These are phyloP conservation scores for Apiospora marii DNA, from an alignment of 2,329 filamentous ascomycete species.

Conservation along the genomic window DNA sequence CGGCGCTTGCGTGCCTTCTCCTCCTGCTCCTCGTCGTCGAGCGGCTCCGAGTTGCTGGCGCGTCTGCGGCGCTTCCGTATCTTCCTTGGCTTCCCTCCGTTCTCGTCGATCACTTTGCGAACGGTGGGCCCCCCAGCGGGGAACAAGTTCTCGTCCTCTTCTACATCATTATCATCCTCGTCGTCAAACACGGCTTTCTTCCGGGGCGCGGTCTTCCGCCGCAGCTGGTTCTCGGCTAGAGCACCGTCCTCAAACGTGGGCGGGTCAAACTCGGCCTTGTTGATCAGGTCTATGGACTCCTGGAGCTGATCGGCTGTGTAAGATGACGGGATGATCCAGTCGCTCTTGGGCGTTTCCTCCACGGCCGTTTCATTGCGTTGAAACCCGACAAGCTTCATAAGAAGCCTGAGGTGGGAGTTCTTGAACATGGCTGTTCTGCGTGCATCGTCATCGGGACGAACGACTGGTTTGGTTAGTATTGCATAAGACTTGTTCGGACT, in stretches of 20 bases:
- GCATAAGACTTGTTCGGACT: not conserved
- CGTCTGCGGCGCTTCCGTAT: slow-evolving; percentile 63
- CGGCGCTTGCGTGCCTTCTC: slow-evolving; percentile 68
- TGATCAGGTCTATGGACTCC: slow-evolving; percentile 75
- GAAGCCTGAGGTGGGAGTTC: slow-evolving; percentile 84
- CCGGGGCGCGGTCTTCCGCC: slow-evolving; percentile 67
- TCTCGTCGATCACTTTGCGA: slow-evolving; percentile 57
- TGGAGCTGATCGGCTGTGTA: slow-evolving; percentile 71
- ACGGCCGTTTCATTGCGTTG: slow-evolving; percentile 60
- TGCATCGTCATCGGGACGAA: slow-evolving; percentile 71
- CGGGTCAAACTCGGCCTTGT: slow-evolving; percentile 80
- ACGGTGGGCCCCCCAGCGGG: slow-evolving; percentile 71
- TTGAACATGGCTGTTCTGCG: slow-evolving; percentile 83
- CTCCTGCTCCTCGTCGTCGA: slow-evolving; percentile 70
- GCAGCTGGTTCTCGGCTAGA: slow-evolving; percentile 80
- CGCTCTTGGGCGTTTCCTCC: slow-evolving; percentile 77
- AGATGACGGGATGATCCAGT: slow-evolving; percentile 78
- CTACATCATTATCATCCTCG: slow-evolving; percentile 67
- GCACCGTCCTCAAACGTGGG: slow-evolving; percentile 79
- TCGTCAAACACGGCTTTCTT: slow-evolving; percentile 73
- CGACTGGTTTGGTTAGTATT: slow-evolving; percentile 49
- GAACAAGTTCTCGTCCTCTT: slow-evolving; percentile 67
- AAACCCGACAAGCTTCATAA: slow-evolving; percentile 80
- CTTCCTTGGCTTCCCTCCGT: slow-evolving; percentile 57
- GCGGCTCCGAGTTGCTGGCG: slow-evolving; percentile 52